These are phyloP conservation scores for Steccherinum ochraceum DNA, from an alignment of 768 basidiomycete species.

Conservation along the genomic window DNA sequence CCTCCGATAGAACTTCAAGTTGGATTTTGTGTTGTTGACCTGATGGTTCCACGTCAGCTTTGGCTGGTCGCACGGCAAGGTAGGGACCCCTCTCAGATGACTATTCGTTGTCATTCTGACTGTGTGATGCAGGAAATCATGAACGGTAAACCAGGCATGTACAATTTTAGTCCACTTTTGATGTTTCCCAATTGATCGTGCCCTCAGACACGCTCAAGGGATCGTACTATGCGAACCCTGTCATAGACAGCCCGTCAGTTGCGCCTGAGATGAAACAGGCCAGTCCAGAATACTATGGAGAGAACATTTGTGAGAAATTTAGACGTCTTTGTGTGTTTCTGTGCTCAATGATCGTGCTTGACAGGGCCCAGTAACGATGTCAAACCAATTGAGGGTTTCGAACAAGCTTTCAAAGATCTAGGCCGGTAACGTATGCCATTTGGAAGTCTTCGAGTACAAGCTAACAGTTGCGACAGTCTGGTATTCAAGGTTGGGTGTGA, in stretches of 20 bases:
- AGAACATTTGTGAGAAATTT: slow-evolving; percentile 78
- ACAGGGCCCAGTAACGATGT: slow-evolving; percentile 63
- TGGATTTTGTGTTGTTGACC: neutral
- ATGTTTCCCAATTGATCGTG: neutral
- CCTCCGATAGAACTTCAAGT: too few species aligned
- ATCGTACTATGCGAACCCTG: slow-evolving; percentile 89
- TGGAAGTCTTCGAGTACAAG: neutral
- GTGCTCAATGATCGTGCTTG: too few species aligned
- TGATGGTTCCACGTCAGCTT: slow-evolving; percentile 43
- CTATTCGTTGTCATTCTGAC: neutral
- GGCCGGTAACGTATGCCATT: slow-evolving; percentile 45
- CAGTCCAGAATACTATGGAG: slow-evolving; percentile 81
- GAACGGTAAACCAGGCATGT: slow-evolving; percentile 81
- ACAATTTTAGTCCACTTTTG: neutral
- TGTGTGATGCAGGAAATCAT: slow-evolving; percentile 69
- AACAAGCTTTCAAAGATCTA: slow-evolving; percentile 82
- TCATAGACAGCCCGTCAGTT: slow-evolving; percentile 61
- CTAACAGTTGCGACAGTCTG: slow-evolving; percentile 36
- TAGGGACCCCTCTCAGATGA: slow-evolving; percentile 26
- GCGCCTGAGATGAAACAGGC: slow-evolving; percentile 42
- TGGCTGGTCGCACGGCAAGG: slow-evolving; percentile 98
- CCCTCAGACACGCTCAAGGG: slow-evolving; percentile 77
- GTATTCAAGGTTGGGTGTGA: slow-evolving; percentile 79
- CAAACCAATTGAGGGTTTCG: slow-evolving; percentile 64
- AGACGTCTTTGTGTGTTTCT: neutral